Evolutionary conservation across 495 filamentous ascomycete species (phyloP).

Genomic region (Schizothecium vesticola): DNA sequence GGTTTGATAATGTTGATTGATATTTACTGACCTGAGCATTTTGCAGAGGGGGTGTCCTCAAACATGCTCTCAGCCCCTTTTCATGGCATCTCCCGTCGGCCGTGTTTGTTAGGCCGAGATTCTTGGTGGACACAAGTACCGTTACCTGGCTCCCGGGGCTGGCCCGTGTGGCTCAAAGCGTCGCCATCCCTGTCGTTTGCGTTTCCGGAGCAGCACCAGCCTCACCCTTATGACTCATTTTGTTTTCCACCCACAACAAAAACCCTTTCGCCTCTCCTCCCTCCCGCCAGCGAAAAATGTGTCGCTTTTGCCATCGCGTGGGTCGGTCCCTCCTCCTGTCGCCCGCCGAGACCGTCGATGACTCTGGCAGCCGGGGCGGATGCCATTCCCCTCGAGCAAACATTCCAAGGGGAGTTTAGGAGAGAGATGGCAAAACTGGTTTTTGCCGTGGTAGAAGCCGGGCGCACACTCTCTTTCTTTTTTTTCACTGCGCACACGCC

Average conservation of each 20-base stretch:
- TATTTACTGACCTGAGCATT: background rate
- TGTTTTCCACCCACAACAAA: conserved; percentile 15
- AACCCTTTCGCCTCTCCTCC: background rate
- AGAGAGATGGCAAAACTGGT: background rate
- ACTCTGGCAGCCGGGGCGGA: background rate
- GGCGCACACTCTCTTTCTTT: background rate
- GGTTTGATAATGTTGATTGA: background rate
- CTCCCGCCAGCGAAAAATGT: background rate
- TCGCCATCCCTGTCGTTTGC: conserved; percentile 9
- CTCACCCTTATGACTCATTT: conserved; percentile 9
- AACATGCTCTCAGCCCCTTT: background rate
- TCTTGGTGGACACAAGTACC: conserved; percentile 11
- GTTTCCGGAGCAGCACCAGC: conserved; percentile 12
- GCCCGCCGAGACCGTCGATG: background rate
- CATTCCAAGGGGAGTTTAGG: background rate
- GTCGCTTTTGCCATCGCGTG: background rate
- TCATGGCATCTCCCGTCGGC: background rate
- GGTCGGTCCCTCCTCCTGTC: background rate
- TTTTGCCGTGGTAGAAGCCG: background rate
- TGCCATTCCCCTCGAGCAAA: background rate
- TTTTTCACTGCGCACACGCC: background rate
- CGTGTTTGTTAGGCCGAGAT: conserved; percentile 10
- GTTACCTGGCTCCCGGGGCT: conserved; percentile 8
- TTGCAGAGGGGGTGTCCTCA: background rate
- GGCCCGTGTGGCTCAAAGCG: conserved; percentile 20